phyloP scores from a whole-genome alignment of 192 early-diverging fungal species.

The Rhizoclosmatium sp. region DNA sequence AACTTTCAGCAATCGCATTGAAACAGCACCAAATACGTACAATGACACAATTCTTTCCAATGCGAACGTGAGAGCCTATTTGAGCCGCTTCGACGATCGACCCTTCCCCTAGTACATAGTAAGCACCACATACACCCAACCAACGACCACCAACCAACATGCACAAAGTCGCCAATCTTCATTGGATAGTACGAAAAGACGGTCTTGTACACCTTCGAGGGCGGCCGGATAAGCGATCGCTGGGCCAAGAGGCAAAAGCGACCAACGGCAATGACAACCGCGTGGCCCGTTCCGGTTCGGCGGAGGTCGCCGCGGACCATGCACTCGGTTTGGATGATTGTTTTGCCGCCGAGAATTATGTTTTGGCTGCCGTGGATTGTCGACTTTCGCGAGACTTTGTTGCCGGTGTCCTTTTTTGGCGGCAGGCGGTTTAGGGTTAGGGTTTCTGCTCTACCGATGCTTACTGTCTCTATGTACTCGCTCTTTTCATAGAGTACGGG shows the following conservation, averaged over 20 bases:
- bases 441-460: too few relatives aligned
- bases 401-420: constrained; percentile 87
- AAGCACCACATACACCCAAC: not conserved
- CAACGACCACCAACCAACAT: constrained; percentile 52
- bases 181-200: constrained; percentile 96
- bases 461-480: constrained; percentile 96
- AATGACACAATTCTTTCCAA: constrained; percentile 94
- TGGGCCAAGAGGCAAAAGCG: constrained; percentile 84
- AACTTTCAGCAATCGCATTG: not conserved
- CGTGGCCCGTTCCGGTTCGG: constrained; percentile 83
- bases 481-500: constrained; percentile 76
- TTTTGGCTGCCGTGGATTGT: constrained; percentile 94
- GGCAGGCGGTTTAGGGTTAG: not conserved
- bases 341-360: constrained; percentile 96
- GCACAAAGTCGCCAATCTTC: constrained; percentile 92
- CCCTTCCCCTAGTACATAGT: constrained; percentile 71
- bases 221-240: constrained; percentile 85
- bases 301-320: constrained; percentile 94
- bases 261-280: constrained; percentile 91
- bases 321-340: constrained; percentile 89
- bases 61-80: constrained; percentile 88
- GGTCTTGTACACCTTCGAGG: constrained; percentile 94
- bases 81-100: constrained; percentile 89
- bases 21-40: constrained; percentile 58
- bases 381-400: constrained; percentile 93